Evolutionary conservation across 441 rosid species (phyloP), one percentile per base, ranked within the genome.

Genomic region (Aleurites moluccanus): DNA sequence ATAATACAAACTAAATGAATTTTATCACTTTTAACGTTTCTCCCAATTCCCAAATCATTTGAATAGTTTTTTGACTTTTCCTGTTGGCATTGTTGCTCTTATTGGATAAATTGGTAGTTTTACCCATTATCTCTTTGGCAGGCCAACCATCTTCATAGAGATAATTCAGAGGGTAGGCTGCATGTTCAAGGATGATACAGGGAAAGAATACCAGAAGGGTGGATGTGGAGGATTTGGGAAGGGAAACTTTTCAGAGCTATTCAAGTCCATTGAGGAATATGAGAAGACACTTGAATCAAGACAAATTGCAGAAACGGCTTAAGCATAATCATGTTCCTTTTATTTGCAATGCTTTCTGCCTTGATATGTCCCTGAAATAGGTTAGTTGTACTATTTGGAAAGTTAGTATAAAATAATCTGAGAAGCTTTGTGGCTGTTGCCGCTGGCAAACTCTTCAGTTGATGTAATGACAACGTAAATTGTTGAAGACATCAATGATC

Each of bases 221-320:
- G 99, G 96, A 55, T 93, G 98, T 28, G 99, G 99, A 45, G 99
- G 98, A 2, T 95, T 95, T 50, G 99, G 96, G 18, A 95, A 95
- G 80, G 99, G 98, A 44, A 95, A 95, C 83, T 95, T 95, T 79
- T 89, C 97, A 2, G 97, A 89, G 89, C 96, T 95, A 71, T 95
- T 93, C 81, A 95, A 88, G 84, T 92, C 98, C 67, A 93, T 93
- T n/a, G 99, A 95, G 79, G 99, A 93, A 50, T 95, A 89, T 6
- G 98, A 91, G 89, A 93, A 93, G 85, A 86, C 94, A 0, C 88
- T 91, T 3, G 99, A 88, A 85, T 83, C 88, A 52, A 89, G 85
- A 69, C 81, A 70, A 65, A 50, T 52, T n/a, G 42, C 80, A 1
- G 83, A 80, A 61, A 25, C 88, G 2, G 33, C 85, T 3, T 16